Conservation (phyloP, 2,329 filamentous ascomycete genomes). For the Claviceps paspali region DNA sequence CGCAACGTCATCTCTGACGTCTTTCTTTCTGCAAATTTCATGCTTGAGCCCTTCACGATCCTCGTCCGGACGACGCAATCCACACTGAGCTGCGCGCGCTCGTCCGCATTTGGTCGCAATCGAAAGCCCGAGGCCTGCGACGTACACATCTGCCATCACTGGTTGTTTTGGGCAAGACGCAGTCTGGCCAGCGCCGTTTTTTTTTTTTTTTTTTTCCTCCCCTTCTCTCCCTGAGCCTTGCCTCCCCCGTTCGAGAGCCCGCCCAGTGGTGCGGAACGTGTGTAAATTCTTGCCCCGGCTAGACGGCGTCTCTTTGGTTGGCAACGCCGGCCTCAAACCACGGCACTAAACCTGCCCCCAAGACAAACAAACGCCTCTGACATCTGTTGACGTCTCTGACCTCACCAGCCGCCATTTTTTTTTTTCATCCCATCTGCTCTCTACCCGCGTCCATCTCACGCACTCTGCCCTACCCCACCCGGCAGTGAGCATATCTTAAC, state of each 20-base stretch:
- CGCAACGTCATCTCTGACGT: conserved; percentile 35
- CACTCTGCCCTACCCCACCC: conserved; percentile 14
- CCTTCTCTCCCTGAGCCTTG: no score
- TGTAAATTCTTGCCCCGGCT: no score
- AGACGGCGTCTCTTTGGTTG: conserved; percentile 1
- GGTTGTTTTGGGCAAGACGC: conserved; percentile 1
- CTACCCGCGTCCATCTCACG: conserved; percentile 9
- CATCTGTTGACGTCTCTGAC: conserved; percentile 13
- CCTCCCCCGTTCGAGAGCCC: no score
- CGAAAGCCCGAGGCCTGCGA: conserved; percentile 1
- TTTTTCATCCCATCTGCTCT: conserved; percentile 18
- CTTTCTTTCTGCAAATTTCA: conserved; percentile 22
- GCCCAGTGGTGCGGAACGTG: no score
- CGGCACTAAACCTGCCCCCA: conserved; percentile 1
- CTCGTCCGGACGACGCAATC: conserved; percentile 17
- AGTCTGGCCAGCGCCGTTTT: conserved; percentile 1
- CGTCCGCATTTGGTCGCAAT: conserved; percentile 3
- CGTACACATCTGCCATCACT: conserved; percentile 1
- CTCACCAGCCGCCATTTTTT: conserved; percentile 29
- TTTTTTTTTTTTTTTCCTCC: background rate
- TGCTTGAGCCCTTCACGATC: conserved; percentile 21
- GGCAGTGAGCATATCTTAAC: conserved; percentile 10
- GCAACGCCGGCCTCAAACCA: background rate
- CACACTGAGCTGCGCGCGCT: conserved; percentile 5
- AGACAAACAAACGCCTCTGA: conserved; percentile 8